Evolutionary conservation across 495 filamentous ascomycete genomes (phyloP), one percentile per base, ranked within the genome.

Genomic region (Xylaria telfairii): DNA sequence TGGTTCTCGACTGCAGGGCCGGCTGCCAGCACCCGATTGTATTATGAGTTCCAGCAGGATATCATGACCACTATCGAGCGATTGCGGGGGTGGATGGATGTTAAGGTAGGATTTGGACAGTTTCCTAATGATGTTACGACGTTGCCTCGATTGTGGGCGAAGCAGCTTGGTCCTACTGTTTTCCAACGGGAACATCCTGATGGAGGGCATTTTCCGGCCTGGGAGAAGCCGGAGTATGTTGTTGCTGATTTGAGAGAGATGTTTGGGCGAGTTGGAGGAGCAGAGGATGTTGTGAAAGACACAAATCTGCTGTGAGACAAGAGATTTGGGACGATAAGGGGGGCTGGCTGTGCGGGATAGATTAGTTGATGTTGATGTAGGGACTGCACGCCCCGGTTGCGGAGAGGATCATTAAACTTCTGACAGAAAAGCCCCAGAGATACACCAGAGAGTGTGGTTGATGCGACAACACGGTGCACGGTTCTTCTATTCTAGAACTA

Each of bases 201-300:
- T 9, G 88, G 88, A 4, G 88, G 88, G 0, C 88, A 90, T 77
- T 90, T 90, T 76, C 83, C 84, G 6, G 83, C 87, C 0, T 84
- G 81, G 73, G 88, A 90, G 67, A 69, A 75, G 24, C 87, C 88
- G 15, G n/a, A 77, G 86, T 17, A 75, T 68, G 7, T 75, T 88
- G 81, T 80, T 7, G 69, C 63, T 4, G 88, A 90, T 80, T 75
- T 90, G 63, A 76, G 71, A 64, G 72, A 53, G 26, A 88, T 89
- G 85, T 86, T 87, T 72, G 80, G 82, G 8, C 82, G 78, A 71
- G 77, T 72, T 19, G 84, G 83, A 9, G 77, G 74, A 19, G 80
- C 79, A 15, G 79, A 72, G 67, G 77, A 75, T 2, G 62, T 79
- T 46, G 78, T 85, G 13, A 51, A 74, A 41, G 75, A 78, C 47